Percentiles rank a stretch among this genome's conserved stretches.
These are phyloP conservation scores for Agrostemma githago DNA, from an alignment of 148 eudicot species.

Conservation along the genomic window DNA sequence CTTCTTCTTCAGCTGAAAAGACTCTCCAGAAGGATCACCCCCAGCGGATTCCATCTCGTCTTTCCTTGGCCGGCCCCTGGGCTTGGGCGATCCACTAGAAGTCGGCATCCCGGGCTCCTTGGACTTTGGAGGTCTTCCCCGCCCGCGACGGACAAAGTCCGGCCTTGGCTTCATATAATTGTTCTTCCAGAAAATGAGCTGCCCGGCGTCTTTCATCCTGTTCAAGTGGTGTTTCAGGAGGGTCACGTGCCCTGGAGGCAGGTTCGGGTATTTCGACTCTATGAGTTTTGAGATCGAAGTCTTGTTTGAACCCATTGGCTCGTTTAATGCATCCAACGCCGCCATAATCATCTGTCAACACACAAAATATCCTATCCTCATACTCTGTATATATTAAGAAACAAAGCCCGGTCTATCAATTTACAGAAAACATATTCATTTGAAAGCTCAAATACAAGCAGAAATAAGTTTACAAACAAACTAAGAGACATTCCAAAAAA, in stretches of 20 bases:
- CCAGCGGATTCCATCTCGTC: slow-evolving; percentile 23
- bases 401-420: no score
- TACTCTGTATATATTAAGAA: no score
- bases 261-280: slow-evolving; percentile 36
- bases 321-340: slow-evolving; percentile 36
- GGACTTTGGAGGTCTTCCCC: slow-evolving; percentile 46
- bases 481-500: no score
- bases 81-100: slow-evolving; percentile 17
- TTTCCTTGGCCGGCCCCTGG: slow-evolving; percentile 35
- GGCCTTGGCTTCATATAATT: slow-evolving; percentile 47
- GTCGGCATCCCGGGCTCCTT: slow-evolving; percentile 27
- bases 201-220: slow-evolving; percentile 40
- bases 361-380: neutral
- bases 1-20: slow-evolving; percentile 21
- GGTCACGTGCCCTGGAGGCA: slow-evolving; percentile 40
- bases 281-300: slow-evolving; percentile 41
- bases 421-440: no score
- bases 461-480: no score
- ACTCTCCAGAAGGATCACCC: slow-evolving; percentile 7
- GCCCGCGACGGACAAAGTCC: slow-evolving; percentile 41
- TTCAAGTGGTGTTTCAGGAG: slow-evolving; percentile 39
- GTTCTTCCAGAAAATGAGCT: slow-evolving; percentile 46
- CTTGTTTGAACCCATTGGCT: slow-evolving; percentile 42
- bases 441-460: no score
- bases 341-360: slow-evolving; percentile 38